Conservation (phyloP, 192 early-diverging fungal genomes). For the Mortierella alpina region DNA sequence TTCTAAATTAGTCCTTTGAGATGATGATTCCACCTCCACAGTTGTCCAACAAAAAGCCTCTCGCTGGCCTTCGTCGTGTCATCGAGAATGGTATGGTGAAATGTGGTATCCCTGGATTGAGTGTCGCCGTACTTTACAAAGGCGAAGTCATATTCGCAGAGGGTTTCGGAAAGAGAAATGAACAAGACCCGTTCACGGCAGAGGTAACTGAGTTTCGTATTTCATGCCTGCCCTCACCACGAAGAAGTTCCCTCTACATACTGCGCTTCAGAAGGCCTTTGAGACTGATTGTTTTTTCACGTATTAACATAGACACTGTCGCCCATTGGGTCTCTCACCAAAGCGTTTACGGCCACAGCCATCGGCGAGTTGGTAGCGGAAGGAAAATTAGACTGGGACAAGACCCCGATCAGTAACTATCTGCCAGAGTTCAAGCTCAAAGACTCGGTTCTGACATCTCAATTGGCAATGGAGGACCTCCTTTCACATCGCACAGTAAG, state of each 20-base stretch:
- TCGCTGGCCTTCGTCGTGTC: background rate
- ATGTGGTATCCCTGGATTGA: constrained; percentile 4
- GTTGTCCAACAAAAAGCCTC: no score
- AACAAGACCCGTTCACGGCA: constrained; percentile 7
- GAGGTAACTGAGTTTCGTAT: background rate
- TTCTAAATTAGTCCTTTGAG: no score
- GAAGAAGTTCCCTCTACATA: background rate
- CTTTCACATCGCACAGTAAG: constrained; percentile 29
- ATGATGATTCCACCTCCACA: no score
- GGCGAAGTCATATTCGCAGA: constrained; percentile 23
- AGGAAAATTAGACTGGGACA: constrained; percentile 24
- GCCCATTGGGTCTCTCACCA: constrained; percentile 17
- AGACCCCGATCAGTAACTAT: constrained; percentile 10
- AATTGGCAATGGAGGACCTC: constrained; percentile 17
- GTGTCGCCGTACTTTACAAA: constrained; percentile 16
- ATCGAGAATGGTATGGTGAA: constrained; percentile 1
- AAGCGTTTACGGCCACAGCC: constrained; percentile 16
- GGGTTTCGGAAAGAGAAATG: constrained; percentile 19
- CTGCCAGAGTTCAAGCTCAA: constrained; percentile 28
- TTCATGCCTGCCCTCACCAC: background rate
- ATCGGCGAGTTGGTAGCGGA: constrained; percentile 27
- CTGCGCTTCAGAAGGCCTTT: background rate
- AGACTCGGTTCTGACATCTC: constrained; percentile 15
- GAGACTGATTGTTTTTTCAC: no score
- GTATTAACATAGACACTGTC: constrained; percentile 3